phyloP scores from a whole-genome alignment of 257 asterid genomes.

The Primulina huaijiensis region DNA sequence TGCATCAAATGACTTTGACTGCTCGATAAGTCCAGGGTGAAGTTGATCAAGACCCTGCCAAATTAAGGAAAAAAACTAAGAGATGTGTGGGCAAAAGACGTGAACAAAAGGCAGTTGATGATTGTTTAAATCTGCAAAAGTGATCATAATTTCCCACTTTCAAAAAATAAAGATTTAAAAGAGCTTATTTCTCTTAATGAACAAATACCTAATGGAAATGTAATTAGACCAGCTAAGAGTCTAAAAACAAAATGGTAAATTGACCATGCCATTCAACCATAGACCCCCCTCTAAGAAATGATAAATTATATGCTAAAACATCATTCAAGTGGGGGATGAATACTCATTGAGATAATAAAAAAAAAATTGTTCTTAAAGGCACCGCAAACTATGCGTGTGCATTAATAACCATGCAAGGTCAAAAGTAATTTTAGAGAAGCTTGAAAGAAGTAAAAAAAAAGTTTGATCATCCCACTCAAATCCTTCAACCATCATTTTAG shows the following conservation, averaged over 20 bases:
- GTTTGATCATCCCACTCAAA: too few relatives aligned
- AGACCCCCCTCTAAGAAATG: neutral
- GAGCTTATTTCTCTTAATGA: neutral
- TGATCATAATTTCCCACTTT: too few relatives aligned
- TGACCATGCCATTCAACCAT: neutral
- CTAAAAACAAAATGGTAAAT: neutral
- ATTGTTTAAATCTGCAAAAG: neutral
- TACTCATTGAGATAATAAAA: neutral
- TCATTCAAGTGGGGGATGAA: neutral
- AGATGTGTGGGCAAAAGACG: neutral
- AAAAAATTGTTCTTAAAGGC: too few relatives aligned
- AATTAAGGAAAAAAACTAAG: conserved; percentile 7
- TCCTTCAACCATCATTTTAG: neutral
- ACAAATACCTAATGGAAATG: neutral
- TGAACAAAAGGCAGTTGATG: neutral
- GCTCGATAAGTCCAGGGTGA: conserved; percentile 90
- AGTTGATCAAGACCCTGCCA: conserved; percentile 82
- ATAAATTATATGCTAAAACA: too few relatives aligned
- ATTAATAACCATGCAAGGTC: neutral
- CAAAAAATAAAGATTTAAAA: neutral
- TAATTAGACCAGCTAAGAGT: neutral
- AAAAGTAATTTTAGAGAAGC: neutral
- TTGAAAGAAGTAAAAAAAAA: neutral
- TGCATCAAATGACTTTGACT: conserved; percentile 85
- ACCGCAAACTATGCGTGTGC: neutral